Percentiles rank a stretch among this genome's conserved stretches.
These are phyloP conservation scores for Euphrasia confusa DNA, from an alignment of 257 asterid genomes.

Conservation along the genomic window DNA sequence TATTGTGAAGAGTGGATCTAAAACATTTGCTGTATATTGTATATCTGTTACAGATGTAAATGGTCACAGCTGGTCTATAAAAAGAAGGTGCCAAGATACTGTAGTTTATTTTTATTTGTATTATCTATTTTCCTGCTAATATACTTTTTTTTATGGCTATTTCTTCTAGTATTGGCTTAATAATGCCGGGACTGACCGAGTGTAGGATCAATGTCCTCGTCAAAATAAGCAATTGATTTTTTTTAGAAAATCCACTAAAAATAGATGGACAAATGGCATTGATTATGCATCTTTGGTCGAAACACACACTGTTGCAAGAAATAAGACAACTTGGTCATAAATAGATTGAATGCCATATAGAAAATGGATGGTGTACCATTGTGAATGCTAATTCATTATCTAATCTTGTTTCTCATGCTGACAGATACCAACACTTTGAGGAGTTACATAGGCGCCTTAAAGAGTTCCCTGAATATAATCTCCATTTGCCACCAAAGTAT, in stretches of 20 bases:
- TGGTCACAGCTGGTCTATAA: constrained; percentile 85
- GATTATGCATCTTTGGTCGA: constrained; percentile 3
- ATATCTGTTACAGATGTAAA: constrained; percentile 79
- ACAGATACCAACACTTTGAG: constrained; percentile 91
- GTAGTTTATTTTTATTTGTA: constrained; percentile 19
- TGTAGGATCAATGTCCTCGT: constrained; percentile 18
- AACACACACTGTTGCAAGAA: not conserved
- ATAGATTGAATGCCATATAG: constrained; percentile 7
- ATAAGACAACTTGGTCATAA: constrained; percentile 11
- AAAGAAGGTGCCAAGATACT: constrained; percentile 63
- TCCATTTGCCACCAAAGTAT: constrained; percentile 97
- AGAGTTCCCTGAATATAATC: constrained; percentile 82
- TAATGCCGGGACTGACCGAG: not conserved
- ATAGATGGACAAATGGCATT: not conserved
- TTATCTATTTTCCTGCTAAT: constrained; percentile 15
- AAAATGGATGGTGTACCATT: constrained; percentile 16
- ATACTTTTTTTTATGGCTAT: not conserved
- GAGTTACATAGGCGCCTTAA: constrained; percentile 97
- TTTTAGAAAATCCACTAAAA: not conserved
- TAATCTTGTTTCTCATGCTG: constrained; percentile 29
- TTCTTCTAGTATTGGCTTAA: not conserved
- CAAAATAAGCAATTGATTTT: not conserved
- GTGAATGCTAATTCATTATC: constrained; percentile 18
- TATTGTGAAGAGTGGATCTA: constrained; percentile 91
- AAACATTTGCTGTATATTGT: constrained; percentile 79